Conservation (phyloP, 139 green algal species). For the Closterium sp. region DNA sequence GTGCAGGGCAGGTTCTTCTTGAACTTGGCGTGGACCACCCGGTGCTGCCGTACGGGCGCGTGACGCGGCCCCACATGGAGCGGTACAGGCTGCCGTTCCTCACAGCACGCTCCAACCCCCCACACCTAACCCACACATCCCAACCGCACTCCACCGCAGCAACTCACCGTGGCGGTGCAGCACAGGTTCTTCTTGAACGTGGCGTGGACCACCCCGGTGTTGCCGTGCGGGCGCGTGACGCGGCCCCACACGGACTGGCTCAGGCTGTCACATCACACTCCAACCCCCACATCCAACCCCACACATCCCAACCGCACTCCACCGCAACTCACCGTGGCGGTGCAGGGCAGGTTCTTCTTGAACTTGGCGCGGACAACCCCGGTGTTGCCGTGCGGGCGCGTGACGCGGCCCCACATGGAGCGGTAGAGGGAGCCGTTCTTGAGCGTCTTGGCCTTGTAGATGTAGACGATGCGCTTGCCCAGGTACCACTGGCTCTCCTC, state of each 20-base stretch:
- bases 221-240: conserved; percentile 82
- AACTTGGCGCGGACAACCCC: too few species aligned
- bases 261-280: conserved; percentile 49
- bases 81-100: too few species aligned
- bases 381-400: too few species aligned
- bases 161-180: conserved; percentile 51
- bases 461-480: conserved; percentile 96
- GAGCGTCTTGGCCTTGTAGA: conserved; percentile 98
- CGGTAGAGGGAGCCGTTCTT: too few species aligned
- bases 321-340: not conserved
- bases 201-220: conserved; percentile 79
- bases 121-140: not conserved
- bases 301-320: too few species aligned
- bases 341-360: conserved; percentile 14
- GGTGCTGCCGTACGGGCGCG: too few species aligned
- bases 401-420: too few species aligned
- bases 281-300: not conserved
- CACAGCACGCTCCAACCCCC: too few species aligned
- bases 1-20: conserved; percentile 83
- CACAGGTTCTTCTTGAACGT: conserved; percentile 97
- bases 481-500: conserved; percentile 92
- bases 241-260: conserved; percentile 96
- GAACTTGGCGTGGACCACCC: too few species aligned
- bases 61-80: too few species aligned
- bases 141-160: not conserved